These are phyloP conservation scores for Solanum boliviense DNA, from an alignment of 257 asterid species.

Conservation along the genomic window DNA sequence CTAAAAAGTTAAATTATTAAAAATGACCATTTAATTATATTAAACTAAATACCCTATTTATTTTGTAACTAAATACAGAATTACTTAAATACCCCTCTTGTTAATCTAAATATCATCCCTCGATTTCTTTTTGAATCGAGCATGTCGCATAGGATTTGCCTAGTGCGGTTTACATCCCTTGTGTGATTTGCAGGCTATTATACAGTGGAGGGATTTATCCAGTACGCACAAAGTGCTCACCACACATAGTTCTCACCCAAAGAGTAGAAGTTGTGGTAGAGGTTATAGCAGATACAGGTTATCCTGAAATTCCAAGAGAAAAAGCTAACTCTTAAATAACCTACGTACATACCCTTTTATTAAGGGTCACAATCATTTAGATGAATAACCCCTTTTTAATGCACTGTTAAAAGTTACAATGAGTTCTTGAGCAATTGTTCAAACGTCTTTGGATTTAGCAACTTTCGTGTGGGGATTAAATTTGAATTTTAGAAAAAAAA, in stretches of 20 bases:
- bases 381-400: neutral
- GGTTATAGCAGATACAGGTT: too few relatives aligned
- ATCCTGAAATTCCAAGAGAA: too few relatives aligned
- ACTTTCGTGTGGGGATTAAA: neutral
- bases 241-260: neutral
- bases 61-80: too few relatives aligned
- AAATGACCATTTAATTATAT: too few relatives aligned
- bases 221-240: neutral
- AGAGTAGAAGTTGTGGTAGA: neutral
- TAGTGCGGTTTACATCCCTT: neutral
- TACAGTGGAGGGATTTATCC: too few relatives aligned
- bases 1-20: too few relatives aligned
- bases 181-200: neutral
- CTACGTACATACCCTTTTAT: neutral
- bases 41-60: neutral
- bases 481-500: too few relatives aligned
- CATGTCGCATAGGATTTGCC: neutral
- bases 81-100: neutral
- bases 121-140: neutral
- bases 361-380: neutral
- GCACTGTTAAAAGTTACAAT: neutral
- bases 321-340: neutral
- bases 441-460: neutral
- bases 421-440: neutral
- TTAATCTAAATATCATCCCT: neutral